Conservation (phyloP, 2,329 filamentous ascomycete genomes). For the Dissoconium aciculare region DNA sequence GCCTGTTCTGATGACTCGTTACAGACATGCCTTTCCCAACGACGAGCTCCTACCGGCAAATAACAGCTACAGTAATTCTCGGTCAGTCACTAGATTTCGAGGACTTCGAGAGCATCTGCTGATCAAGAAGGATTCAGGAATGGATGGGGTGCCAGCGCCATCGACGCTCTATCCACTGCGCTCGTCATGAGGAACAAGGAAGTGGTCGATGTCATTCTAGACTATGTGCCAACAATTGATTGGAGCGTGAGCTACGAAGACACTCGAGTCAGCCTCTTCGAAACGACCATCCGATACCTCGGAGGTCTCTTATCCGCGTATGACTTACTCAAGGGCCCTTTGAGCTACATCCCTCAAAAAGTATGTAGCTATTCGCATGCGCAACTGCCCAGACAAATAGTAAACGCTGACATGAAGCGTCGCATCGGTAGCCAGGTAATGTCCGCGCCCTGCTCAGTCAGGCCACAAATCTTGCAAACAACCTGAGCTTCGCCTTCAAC, state of each 20-base stretch:
- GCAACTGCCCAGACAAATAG: too few species aligned
- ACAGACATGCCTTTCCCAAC: conserved; percentile 57
- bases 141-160: conserved; percentile 69
- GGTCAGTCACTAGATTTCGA: too few species aligned
- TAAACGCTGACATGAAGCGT: too few species aligned
- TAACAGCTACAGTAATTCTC: conserved; percentile 51
- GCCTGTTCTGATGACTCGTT: conserved; percentile 26
- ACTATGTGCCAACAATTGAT: conserved; percentile 55
- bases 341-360: conserved; percentile 25
- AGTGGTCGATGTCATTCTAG: conserved; percentile 56
- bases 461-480: conserved; percentile 53
- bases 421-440: too few species aligned
- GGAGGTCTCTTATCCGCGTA: conserved; percentile 56
- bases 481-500: conserved; percentile 62
- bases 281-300: conserved; percentile 57
- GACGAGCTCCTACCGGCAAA: conserved; percentile 59
- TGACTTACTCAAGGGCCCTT: conserved; percentile 53
- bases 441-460: conserved; percentile 51
- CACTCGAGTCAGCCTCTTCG: conserved; percentile 48
- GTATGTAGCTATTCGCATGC: conserved; percentile 8
- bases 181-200: conserved; percentile 57
- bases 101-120: too few species aligned
- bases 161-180: conserved; percentile 69
- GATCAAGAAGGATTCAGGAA: too few species aligned
- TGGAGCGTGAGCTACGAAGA: conserved; percentile 45